Conservation (phyloP, 805 yeast genomes). For the Saccharomycopsis fodiens region DNA sequence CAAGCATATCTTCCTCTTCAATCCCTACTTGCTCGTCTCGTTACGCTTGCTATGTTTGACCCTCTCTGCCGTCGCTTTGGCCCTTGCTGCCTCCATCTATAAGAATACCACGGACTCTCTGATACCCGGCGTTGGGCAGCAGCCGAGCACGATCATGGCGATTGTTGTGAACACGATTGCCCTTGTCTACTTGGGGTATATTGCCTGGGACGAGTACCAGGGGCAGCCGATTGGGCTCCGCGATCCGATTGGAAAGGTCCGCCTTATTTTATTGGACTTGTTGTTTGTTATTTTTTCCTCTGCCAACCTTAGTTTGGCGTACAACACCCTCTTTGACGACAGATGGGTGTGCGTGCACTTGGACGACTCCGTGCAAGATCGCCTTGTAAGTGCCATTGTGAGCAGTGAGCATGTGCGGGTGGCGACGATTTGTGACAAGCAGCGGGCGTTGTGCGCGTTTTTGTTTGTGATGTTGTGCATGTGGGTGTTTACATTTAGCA, state of each 20-base stretch:
- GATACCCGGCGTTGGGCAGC: constrained; percentile 44
- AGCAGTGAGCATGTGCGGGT: constrained; percentile 28
- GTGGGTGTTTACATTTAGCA: constrained; percentile 82
- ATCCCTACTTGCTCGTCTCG: constrained; percentile 75
- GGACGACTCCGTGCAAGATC: not conserved
- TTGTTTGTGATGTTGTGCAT: constrained; percentile 64
- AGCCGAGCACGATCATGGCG: constrained; percentile 91
- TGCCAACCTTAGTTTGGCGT: constrained; percentile 80
- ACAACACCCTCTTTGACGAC: constrained; percentile 71
- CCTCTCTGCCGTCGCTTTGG: constrained; percentile 62
- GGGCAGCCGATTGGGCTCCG: constrained; percentile 91
- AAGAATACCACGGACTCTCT: constrained; percentile 19
- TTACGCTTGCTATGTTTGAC: constrained; percentile 54
- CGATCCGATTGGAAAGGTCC: constrained; percentile 74
- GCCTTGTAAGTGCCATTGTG: constrained; percentile 19
- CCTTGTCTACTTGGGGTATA: constrained; percentile 65
- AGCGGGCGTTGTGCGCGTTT: constrained; percentile 70
- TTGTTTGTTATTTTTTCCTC: constrained; percentile 82
- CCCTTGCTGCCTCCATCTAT: constrained; percentile 57
- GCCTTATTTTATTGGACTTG: constrained; percentile 73
- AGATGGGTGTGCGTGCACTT: constrained; percentile 64
- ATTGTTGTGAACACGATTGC: constrained; percentile 78
- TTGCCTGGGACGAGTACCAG: constrained; percentile 83
- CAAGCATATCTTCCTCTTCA: constrained; percentile 52
- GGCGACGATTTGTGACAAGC: constrained; percentile 62